Base-by-base conservation (phyloP, 2,329 filamentous ascomycete species). In the Dactylellina leptospora region DNA sequence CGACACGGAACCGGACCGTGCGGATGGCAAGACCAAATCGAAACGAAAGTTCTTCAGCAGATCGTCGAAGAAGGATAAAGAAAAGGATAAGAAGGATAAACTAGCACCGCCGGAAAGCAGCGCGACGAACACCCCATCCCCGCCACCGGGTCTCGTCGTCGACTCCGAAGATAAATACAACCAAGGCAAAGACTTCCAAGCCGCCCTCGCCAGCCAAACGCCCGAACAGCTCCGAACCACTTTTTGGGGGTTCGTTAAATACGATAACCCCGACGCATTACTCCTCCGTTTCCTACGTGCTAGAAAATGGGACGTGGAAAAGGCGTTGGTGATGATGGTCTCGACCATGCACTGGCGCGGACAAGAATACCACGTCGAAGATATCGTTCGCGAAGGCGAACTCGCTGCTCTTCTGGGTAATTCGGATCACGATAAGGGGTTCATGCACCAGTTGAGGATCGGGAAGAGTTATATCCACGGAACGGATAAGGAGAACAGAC, bases 381-480 rank as follows among this genome's bases (percentile, higher is more conserved):
- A 96, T 76, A 89, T 99, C 76, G 90, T 96, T 85, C 81, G 81
- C 74, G 86, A 87, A 36, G 92, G 92, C 44, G 92, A 96, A 78
- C 85, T 84, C 25, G 84, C 83, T 18, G 88, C 90, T n/a, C 75
- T 88, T 11, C 4, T 40, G 11, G 13, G 18, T 18, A 45, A n/a
- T 18, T 9, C 16, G 4, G 40, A 81, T 73, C 85, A 87, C 60
- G 88, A 85, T 10, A 83, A 88, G 75, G 75, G 74, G 4, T 96
- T 97, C 78, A 79, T 97, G 77, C 83, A 84, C 4, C 93, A 97
- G 79, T 83, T 96, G 77, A 87, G 92, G 45, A 87, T 96, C 84
- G 95, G 95, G 44, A 97, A 97, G 83, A 96, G 91, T 79, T 97
- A 91, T 78, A 81, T 97, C 70, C 93, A 97, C 78, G 95, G 95